Percentiles rank a stretch among this genome's conserved stretches.
phyloP scores from a whole-genome alignment of 2,329 filamentous ascomycete species.

The Fusarium phyllophilum region DNA sequence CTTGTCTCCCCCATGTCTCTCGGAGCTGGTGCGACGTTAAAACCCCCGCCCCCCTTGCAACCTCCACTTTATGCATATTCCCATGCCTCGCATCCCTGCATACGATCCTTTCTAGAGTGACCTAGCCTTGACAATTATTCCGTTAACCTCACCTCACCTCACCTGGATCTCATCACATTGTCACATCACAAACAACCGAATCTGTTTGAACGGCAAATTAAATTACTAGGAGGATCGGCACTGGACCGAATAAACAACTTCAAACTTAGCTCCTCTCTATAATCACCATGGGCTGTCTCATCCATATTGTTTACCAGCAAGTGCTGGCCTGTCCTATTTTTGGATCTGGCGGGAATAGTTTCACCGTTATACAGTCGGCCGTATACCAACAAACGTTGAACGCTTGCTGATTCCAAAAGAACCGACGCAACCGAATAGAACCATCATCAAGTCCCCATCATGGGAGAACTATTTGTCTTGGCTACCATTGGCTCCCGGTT shows the following conservation, averaged over 20 bases:
- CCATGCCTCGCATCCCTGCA: slow-evolving; percentile 23
- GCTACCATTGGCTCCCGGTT: slow-evolving; percentile 21
- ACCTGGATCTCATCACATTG: slow-evolving; percentile 11
- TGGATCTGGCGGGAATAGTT: slow-evolving; percentile 25
- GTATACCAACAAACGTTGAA: neutral
- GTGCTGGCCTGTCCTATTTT: slow-evolving; percentile 25
- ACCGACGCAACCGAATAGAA: slow-evolving; percentile 7
- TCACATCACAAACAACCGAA: slow-evolving; percentile 10
- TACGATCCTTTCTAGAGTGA: slow-evolving; percentile 1
- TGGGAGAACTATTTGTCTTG: slow-evolving; percentile 16
- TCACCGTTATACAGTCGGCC: slow-evolving; percentile 1
- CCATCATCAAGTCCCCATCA: slow-evolving; percentile 2
- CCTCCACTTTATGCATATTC: slow-evolving; percentile 38
- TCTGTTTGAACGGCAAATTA: slow-evolving; percentile 17
- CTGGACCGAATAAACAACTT: slow-evolving; percentile 4
- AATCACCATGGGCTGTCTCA: slow-evolving; percentile 25
- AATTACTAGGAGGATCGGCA: slow-evolving; percentile 33
- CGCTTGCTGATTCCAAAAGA: neutral
- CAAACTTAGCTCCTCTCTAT: slow-evolving; percentile 4
- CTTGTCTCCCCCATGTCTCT: slow-evolving; percentile 14
- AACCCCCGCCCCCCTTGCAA: slow-evolving; percentile 27
- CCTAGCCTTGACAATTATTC: neutral
- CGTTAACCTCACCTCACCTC: neutral
- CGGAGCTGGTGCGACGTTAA: slow-evolving; percentile 26
- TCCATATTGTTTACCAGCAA: slow-evolving; percentile 29